Evolutionary conservation across 2,329 filamentous ascomycete species (phyloP).

Genomic region (Aspergillus luchuensis): DNA sequence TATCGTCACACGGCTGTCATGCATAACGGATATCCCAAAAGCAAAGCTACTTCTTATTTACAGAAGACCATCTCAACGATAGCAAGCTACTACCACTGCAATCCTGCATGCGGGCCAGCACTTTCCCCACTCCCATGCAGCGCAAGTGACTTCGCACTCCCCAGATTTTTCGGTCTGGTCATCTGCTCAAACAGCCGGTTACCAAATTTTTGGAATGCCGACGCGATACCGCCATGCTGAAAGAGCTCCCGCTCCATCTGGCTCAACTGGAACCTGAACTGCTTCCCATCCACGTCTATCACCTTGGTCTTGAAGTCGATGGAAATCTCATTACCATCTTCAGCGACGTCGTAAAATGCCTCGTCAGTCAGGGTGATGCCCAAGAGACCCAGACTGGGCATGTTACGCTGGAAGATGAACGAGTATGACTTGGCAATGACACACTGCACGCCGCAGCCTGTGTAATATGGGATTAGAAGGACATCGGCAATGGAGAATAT

Average conservation of each 20-base stretch:
- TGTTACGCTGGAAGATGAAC: conserved; percentile 52
- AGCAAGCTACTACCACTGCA: background rate
- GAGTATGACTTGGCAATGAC: conserved; percentile 51
- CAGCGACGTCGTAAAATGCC: conserved; percentile 39
- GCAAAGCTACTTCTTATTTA: too few relatives aligned
- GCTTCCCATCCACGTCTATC: conserved; percentile 21
- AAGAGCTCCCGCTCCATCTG: conserved; percentile 45
- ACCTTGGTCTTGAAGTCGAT: conserved; percentile 36
- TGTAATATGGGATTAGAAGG: background rate
- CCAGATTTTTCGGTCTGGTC: conserved; percentile 11
- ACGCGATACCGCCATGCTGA: conserved; percentile 40
- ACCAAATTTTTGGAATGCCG: conserved; percentile 45
- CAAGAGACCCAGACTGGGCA: conserved; percentile 49
- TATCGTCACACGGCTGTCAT: too few relatives aligned
- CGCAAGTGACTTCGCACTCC: background rate
- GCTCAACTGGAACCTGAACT: conserved; percentile 26
- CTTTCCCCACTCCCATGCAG: background rate
- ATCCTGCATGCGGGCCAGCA: background rate
- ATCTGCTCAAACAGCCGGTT: conserved; percentile 37
- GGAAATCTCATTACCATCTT: conserved; percentile 39
- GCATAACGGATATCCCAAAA: too few relatives aligned
- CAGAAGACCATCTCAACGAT: too few relatives aligned
- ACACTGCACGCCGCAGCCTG: conserved; percentile 37
- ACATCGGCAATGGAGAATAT: background rate
- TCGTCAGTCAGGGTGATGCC: conserved; percentile 46